Evolutionary conservation across 345 rosid species (phyloP), one percentile per base, ranked within the genome.

Genomic region (Trapa incisa): DNA sequence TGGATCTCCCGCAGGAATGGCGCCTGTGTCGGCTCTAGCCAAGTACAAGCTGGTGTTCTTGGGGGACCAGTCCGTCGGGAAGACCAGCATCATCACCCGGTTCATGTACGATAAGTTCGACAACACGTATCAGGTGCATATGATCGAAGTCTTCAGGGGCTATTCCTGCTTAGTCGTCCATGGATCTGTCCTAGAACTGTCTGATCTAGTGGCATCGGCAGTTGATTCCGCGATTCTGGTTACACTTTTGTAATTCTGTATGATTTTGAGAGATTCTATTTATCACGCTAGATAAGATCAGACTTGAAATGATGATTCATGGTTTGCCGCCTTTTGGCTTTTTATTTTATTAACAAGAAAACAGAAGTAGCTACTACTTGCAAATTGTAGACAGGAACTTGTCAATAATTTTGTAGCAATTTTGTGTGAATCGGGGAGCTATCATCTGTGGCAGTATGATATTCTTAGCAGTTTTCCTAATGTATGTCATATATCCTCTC

Each of bases 101-200:
- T 89, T 89, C 89, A 89, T 89, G 96, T 89, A 89, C 84, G 93
- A 89, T 71, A 89, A 89, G 76, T 89, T 89, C 83, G 96, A 89
- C 75, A 87, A 89, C 80, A 89, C 93, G 45, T 89, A 87, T 68
- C 93, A 89, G 96, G 96, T 86, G 43, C 42, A 10, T 42, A 4
- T 8, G 47, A 38, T 39, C 33, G 33, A 13, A 39, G 16, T 32
- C 63, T 35, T 29, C 63, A 35, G 37, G 63, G 4, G 22, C 29
- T 22, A 22, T 1, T 9, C 9, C 12, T 29, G 36, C 37, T 58
- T 33, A 1, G 15, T 58, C 1, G 22, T 54, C 63, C 5, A 29
- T 33, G 37, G 63, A 58, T 58, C 63, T 58, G 38, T 10, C 15
- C 63, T 58, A 7, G 16, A 9, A 32, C 15, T 33, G 37, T 58